Base-by-base conservation (phyloP, 257 asterid genomes). In the Solanum rostratum region DNA sequence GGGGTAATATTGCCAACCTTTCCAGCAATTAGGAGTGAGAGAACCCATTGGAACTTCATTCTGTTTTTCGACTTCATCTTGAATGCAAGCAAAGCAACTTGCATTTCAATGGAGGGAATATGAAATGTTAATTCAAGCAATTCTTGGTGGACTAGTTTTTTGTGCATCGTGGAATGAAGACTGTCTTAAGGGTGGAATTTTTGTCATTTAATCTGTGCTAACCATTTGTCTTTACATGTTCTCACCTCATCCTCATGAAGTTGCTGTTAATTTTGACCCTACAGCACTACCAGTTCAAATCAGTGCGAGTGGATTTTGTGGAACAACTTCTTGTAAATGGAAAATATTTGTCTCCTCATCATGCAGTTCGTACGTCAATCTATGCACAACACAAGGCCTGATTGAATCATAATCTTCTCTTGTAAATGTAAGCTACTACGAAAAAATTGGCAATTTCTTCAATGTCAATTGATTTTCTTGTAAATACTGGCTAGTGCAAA, bases 311-410 rank as follows among this genome's bases (percentile, higher is more conserved):
- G 22, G 98, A 96, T 84, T 94, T 92, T 91, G 66, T 94, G 89
- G 96, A 95, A 85, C 99, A 96, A 91, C 88, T 95, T 86, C 91
- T 95, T 18, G 98, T 96, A 84, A 96, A 96, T 85, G 98, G 98
- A 84, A 93, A 91, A 82, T 78, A 86, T 68, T 65, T 93, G 89
- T 84, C 94, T 0, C 91, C 91, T 50, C 90, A 86, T 60, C 89
- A 90, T 49, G 92, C 92, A 53, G 91, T 90, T 68, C 93, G 85
- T 82, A 88, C 97, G 41, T 94, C 98, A 59, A 92, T 96, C 49
- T 92, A 84, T 57, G 95, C 98, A 14, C 97, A 94, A 90, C 95
- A 92, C 90, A 95, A 92, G 93, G 82, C 82, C 50, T 78, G 79
- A 69, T n/a, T n/a, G 63, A 78, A 49, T 74, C 63, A 16, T 18